phyloP scores from a whole-genome alignment of 768 basidiomycete species.

The Trametes sanguinea region DNA sequence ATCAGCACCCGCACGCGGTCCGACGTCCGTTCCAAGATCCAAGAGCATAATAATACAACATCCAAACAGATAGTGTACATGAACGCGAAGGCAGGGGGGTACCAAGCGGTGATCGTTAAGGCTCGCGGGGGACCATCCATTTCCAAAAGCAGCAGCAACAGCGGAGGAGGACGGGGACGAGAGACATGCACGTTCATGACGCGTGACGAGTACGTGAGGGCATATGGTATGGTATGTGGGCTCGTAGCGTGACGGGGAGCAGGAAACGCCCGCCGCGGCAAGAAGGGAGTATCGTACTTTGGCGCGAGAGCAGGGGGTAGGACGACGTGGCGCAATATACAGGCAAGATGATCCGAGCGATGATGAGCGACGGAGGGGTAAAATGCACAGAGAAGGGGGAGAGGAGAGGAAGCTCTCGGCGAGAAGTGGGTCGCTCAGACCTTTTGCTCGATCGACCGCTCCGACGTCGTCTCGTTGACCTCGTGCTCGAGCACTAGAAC shows the following conservation, averaged over 20 bases:
- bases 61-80: conserved; percentile 1
- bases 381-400: background rate
- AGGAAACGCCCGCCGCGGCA: background rate
- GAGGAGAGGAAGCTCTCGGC: background rate
- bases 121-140: background rate
- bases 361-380: background rate
- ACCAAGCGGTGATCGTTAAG: background rate
- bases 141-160: background rate
- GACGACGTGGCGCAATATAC: background rate
- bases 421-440: conserved; percentile 9
- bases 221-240: conserved; percentile 1
- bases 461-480: conserved; percentile 25
- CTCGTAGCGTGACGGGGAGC: background rate
- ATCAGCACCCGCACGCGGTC: background rate
- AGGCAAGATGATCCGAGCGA: background rate
- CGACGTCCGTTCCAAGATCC: background rate
- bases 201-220: background rate
- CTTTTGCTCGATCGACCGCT: conserved; percentile 24
- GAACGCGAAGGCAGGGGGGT: background rate
- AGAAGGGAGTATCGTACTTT: background rate
- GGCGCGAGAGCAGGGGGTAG: background rate
- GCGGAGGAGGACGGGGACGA: background rate
- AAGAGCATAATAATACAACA: conserved; percentile 14
- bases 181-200: background rate
- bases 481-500: conserved; percentile 24